These are phyloP conservation scores for Yamadazyma mexicana DNA, from an alignment of 1,139 yeast genomes.

Conservation along the genomic window DNA sequence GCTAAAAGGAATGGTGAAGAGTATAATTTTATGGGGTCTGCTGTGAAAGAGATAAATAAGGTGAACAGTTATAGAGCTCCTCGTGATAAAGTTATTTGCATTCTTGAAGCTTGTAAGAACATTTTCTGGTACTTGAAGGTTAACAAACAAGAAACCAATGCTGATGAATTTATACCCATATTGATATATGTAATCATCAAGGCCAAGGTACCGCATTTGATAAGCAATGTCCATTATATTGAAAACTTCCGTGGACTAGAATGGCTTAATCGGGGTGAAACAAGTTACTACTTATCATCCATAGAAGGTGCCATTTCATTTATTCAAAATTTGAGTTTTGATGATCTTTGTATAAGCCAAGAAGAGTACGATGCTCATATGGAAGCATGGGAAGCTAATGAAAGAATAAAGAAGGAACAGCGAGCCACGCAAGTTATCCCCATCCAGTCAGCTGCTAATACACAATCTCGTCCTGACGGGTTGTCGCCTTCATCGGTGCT, in stretches of 20 bases:
- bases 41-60: constrained; percentile 70
- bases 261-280: constrained; percentile 75
- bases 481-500: constrained; percentile 52
- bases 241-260: constrained; percentile 78
- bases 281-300: constrained; percentile 85
- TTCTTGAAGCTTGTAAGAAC: constrained; percentile 88
- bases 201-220: constrained; percentile 60
- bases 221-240: constrained; percentile 80
- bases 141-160: constrained; percentile 71
- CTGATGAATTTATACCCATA: constrained; percentile 89
- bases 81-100: constrained; percentile 88
- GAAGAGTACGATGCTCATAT: constrained; percentile 55
- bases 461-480: constrained; percentile 20
- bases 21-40: constrained; percentile 63
- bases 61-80: constrained; percentile 88
- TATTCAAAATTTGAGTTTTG: constrained; percentile 57
- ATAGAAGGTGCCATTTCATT: constrained; percentile 82
- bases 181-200: constrained; percentile 76
- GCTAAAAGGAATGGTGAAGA: constrained; percentile 26
- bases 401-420: constrained; percentile 15
- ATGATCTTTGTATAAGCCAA: constrained; percentile 60
- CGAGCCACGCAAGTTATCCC: constrained; percentile 18
- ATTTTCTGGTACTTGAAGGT: constrained; percentile 83
- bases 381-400: constrained; percentile 51
- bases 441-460: constrained; percentile 21